Conservation (phyloP, 805 yeast species). For the Kluyveromyces lactis region DNA sequence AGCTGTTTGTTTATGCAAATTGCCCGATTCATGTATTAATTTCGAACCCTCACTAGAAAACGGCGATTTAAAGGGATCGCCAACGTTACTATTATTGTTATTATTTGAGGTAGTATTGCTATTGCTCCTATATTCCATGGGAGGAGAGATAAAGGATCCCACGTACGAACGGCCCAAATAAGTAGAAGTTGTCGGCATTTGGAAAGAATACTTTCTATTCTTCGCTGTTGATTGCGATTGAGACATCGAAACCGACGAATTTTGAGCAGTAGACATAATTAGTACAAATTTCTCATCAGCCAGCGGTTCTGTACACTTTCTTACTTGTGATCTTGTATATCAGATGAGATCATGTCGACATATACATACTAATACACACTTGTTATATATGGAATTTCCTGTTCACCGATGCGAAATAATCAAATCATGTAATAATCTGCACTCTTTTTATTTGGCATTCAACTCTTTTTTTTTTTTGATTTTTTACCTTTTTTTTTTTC, state of each 20-base stretch:
- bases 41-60: constrained; percentile 5
- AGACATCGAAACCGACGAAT: not conserved
- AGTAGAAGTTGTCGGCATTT: constrained; percentile 5
- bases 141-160: constrained; percentile 18
- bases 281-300: no score
- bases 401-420: no score
- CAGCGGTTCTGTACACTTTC: no score
- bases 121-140: constrained; percentile 4
- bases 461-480: not conserved
- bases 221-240: not conserved
- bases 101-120: not conserved
- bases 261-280: not conserved
- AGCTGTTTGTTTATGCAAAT: constrained; percentile 28
- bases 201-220: constrained; percentile 5
- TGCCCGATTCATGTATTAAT: constrained; percentile 21
- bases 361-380: no score
- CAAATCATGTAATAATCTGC: no score
- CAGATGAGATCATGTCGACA: no score
- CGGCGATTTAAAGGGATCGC: constrained; percentile 1
- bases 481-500: not conserved
- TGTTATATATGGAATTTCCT: no score
- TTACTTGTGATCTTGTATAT: no score
- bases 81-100: not conserved
- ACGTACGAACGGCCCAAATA: constrained; percentile 27
- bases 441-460: no score